Evolutionary conservation across 2,329 filamentous ascomycete species (phyloP).

Genomic region (Lachnellula subtilissima): DNA sequence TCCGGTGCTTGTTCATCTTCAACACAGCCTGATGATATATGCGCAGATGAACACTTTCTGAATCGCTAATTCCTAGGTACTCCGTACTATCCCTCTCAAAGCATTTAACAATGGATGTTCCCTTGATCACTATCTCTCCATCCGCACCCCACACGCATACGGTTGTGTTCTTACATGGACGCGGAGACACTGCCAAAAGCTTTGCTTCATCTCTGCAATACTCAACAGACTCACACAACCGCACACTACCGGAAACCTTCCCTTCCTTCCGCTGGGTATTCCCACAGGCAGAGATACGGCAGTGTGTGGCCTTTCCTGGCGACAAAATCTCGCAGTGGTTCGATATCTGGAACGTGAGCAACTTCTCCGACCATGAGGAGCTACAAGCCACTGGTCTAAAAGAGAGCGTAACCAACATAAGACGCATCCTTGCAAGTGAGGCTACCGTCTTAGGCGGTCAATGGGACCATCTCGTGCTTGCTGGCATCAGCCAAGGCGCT

Average conservation of each 20-base stretch:
- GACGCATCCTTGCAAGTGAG: neutral
- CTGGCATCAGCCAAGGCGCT: constrained; percentile 43
- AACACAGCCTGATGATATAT: no score
- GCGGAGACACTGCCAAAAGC: constrained; percentile 8
- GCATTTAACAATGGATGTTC: no score
- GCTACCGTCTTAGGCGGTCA: neutral
- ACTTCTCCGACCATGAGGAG: constrained; percentile 10
- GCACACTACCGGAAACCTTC: constrained; percentile 33
- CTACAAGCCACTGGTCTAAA: constrained; percentile 10
- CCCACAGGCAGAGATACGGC: constrained; percentile 5
- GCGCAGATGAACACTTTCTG: no score
- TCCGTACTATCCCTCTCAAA: no score
- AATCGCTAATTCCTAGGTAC: no score
- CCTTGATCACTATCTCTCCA: neutral
- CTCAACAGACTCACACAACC: neutral
- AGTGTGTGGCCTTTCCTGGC: constrained; percentile 1
- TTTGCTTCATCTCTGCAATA: constrained; percentile 4
- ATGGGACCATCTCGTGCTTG: constrained; percentile 38
- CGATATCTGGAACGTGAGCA: constrained; percentile 11
- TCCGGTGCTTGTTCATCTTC: no score
- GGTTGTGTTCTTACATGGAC: constrained; percentile 12
- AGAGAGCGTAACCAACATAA: constrained; percentile 10
- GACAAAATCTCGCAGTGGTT: constrained; percentile 11
- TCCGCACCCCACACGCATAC: constrained; percentile 11
- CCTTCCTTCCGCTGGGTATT: constrained; percentile 15